Evolutionary conservation across 2,329 filamentous ascomycete species (phyloP).

Genomic region (Ophiostoma perfectum): DNA sequence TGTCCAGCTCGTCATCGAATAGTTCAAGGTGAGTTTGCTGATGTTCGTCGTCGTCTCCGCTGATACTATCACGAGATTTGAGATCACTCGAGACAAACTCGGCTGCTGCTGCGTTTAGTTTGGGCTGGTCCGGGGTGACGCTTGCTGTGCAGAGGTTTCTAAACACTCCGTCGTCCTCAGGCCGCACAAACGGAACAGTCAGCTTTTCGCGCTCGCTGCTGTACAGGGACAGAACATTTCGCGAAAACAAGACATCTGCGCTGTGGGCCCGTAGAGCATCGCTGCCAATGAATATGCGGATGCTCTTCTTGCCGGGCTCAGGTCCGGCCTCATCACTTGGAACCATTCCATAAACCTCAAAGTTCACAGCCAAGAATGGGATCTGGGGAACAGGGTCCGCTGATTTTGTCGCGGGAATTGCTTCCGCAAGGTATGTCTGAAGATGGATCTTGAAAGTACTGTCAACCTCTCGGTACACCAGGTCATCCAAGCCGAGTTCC

Average conservation of each 20-base stretch:
- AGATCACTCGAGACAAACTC: conserved; percentile 38
- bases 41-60: conserved; percentile 19
- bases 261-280: conserved; percentile 81
- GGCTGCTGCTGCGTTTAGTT: conserved; percentile 50
- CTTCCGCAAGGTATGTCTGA: conserved; percentile 84
- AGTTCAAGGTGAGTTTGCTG: conserved; percentile 16
- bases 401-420: conserved; percentile 69
- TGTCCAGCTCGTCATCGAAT: conserved; percentile 17
- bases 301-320: conserved; percentile 48
- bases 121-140: conserved; percentile 49
- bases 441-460: conserved; percentile 66
- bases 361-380: conserved; percentile 72
- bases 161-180: conserved; percentile 78
- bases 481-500: conserved; percentile 64
- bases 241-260: conserved; percentile 86
- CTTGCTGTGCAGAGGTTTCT: conserved; percentile 66
- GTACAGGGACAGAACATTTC: conserved; percentile 81
- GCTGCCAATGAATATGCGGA: conserved; percentile 85
- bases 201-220: conserved; percentile 82
- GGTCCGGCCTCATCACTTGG: conserved; percentile 45
- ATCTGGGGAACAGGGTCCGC: conserved; percentile 69
- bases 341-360: conserved; percentile 55
- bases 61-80: conserved; percentile 26
- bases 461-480: conserved; percentile 60
- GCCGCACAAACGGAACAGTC: conserved; percentile 84